Base-by-base conservation (phyloP, 2,329 filamentous ascomycete species). In the Stemphylium vesicarium region DNA sequence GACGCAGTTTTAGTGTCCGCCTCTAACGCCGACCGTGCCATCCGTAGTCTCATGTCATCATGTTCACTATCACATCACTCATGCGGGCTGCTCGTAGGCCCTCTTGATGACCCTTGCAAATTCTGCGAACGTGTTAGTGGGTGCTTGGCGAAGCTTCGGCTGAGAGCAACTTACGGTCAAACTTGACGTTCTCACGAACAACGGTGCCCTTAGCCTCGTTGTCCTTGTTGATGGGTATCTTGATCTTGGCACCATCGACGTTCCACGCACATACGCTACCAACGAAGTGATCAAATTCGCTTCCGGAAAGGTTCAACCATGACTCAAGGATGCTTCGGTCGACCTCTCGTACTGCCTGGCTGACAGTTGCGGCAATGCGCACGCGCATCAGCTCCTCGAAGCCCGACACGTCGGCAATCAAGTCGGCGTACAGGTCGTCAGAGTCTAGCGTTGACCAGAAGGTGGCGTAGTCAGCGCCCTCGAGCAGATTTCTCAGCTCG, bases 381-480 rank as follows among this genome's bases (percentile, higher is more conserved):
- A 96, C 85, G 64, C 95, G 88, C 80, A 99, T 89, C 56, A 94
- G 82, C 75, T 98, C 94, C 82, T 99, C 95, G 75, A 99, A 99
- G 35, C 93, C 95, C 40, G 88, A 85, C 47, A 98, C 93, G 70
- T 99, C 96, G 68, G 94, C 95, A 56, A 94, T 92, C 66, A 99
- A 82, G 75, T 99, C 95, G 57, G 94, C 93, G 80, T 96, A 98
- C 53, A 97, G 84, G 77, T 99, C 95, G 74, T 99, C 94, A 55
- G 87, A 90, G 81, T 97, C 92, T 54, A 98, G 84, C 8, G 91
- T 93, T 40, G 87, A 85, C 95, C 95, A 99, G 87, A 99, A 99
- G 65, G 86, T 84, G 55, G 88, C 83, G 82, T 98, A 99, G 78
- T 96, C 89, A 52, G 93, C 91, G 66, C 89, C 89, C 77, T 94